Base-by-base conservation (phyloP, 768 basidiomycete genomes). In the Russula dissimulans region DNA sequence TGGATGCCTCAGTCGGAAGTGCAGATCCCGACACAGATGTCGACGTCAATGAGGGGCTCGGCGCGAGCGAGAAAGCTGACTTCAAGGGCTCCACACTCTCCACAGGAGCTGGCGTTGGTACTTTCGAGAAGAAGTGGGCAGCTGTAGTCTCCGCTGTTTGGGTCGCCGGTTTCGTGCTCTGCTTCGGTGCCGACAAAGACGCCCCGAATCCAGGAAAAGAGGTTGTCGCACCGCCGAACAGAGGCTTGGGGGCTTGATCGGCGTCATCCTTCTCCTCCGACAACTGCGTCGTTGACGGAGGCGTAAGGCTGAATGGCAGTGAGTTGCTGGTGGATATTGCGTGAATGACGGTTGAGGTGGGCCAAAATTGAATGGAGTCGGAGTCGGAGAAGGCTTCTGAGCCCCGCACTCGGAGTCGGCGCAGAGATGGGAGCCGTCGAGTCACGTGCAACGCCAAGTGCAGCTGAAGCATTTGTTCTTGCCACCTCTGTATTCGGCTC, bases 141-240 rank as follows among this genome's bases (percentile, higher is more conserved):
- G 68, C 60, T 10, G 61, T 18, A 45, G 18, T 4, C 15, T 46
- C 51, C 34, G 32, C 41, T 36, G 55, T 18, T 32, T 57, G 54
- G 5, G 46, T 31, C 18, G 32, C 50, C 29, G 50, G 31, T 49
- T 49, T 59, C 12, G 46, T 38, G 36, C 26, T 49, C 11, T 51
- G 22, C 22, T 29, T 34, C 12, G 57, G 39, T 38, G 48, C 36
- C 41, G 56, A 43, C 8, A 36, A n/a, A 36, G 57, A 44, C 36
- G 45, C n/a, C 52, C 61, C 61, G 5, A 61, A 61, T n/a, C 60
- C 60, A 31, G 38, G 22, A 60, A 63, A 63, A 6, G 53, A 38
- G 10, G 58, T 31, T 0, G 41, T 50, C 26, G 62, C n/a, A 22
- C 59, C 52, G 10, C 55, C 22, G 18, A 64, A 62, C 5, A 64